Base-by-base conservation (phyloP, 2,329 filamentous ascomycete genomes). In the Gaeumannomyces tritici region DNA sequence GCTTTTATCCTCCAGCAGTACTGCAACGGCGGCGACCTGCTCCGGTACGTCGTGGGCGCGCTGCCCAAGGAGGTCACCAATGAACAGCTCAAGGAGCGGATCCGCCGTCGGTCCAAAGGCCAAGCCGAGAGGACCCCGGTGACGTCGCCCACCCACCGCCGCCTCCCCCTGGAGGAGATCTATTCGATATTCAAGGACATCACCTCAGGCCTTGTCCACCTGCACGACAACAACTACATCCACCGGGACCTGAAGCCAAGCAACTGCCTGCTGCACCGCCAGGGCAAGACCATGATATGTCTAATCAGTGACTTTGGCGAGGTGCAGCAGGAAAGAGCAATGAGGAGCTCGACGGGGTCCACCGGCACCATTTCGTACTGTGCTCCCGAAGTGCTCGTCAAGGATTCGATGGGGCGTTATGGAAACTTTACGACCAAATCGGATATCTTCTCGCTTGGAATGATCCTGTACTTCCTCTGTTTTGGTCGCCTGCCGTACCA, bases 401-500 rank as follows among this genome's bases (percentile, higher is more conserved):
- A 83, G 67, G 88, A 86, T 63, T 75, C 83, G 0, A 80, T 79
- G 31, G 93, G 93, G 0, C 83, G 83, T 0, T 93, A 90, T 68
- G 92, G 90, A 9, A 96, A 98, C 71, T 99, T 99, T 70, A 96
- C 92, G 0, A 93, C 91, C 29, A 99, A 98, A 71, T 97, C 93
- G 0, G 95, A 99, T 70, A 89, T 99, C n/a, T 99, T 99, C 74
- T 97, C 93, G 1, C 79, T 99, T 0, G 95, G 95, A 59, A 97
- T 99, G 93, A 98, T 98, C 62, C 82, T 99, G 4, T 96, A 98
- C 73, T 99, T 99, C 71, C 89, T 99, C 81, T 99, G 95, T 73
- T 99, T 99, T 72, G 91, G 89, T 1, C 83, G 88, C 58, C 81
- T 99, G 13, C 95, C 95, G 0, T 99, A 98, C 71, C 80, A 77